These are phyloP conservation scores for Durusdinium trenchii DNA, from an alignment of 73 alveolate genomes.

Conservation along the genomic window DNA sequence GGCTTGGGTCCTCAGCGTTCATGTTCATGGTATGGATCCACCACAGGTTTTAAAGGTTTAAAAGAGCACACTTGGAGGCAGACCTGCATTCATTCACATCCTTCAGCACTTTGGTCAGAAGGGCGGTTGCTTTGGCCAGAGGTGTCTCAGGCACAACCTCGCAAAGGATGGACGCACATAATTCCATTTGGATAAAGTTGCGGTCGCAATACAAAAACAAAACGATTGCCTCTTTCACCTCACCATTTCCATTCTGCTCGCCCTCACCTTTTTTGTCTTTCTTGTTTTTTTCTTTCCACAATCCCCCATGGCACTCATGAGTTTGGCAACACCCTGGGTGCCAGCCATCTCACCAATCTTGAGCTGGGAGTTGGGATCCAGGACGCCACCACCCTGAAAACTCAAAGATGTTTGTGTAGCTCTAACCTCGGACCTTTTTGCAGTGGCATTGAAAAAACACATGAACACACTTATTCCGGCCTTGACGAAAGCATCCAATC, in stretches of 20 bases:
- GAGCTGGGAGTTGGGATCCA: conserved; percentile 10
- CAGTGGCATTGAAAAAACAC: too few relatives aligned
- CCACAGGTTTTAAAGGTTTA: too few relatives aligned
- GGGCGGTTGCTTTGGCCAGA: background rate
- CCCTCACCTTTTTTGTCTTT: too few relatives aligned
- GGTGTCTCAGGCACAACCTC: conserved; percentile 12
- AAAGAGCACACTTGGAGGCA: background rate
- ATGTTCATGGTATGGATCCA: too few relatives aligned
- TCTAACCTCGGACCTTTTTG: background rate
- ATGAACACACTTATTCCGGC: too few relatives aligned
- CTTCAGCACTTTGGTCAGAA: conserved; percentile 19
- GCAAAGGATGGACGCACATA: too few relatives aligned
- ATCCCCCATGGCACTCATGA: background rate
- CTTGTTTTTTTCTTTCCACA: background rate
- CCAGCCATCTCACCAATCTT: background rate
- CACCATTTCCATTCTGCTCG: too few relatives aligned
- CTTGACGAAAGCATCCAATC: conserved; percentile 37
- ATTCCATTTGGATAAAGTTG: too few relatives aligned
- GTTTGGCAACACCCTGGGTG: background rate
- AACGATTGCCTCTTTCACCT: too few relatives aligned
- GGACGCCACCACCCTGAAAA: conserved; percentile 40
- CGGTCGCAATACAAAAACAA: too few relatives aligned
- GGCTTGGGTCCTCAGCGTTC: background rate
- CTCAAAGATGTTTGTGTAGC: background rate
- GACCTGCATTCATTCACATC: conserved; percentile 25